These are phyloP conservation scores for Arthroderma sp. DNA, from an alignment of 2,329 filamentous ascomycete genomes.

Conservation along the genomic window DNA sequence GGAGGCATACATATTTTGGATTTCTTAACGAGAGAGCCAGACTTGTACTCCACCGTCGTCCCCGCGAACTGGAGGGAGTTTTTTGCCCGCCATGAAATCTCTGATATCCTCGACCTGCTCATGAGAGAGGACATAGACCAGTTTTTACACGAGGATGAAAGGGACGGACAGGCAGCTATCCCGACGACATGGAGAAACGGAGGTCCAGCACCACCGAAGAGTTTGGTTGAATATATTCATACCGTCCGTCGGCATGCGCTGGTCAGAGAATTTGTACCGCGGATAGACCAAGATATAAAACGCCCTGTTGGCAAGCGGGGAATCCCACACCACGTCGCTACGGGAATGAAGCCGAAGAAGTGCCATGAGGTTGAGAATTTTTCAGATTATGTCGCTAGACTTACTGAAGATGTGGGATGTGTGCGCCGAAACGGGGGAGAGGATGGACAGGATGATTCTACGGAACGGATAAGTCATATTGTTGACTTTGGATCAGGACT, in stretches of 20 bases:
- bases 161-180: not conserved
- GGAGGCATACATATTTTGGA: slow-evolving; percentile 95
- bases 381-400: slow-evolving; percentile 64
- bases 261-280: slow-evolving; percentile 43
- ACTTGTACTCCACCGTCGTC: slow-evolving; percentile 65
- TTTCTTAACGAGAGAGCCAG: slow-evolving; percentile 77
- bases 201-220: slow-evolving; percentile 34
- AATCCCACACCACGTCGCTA: slow-evolving; percentile 57
- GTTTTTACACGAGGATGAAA: slow-evolving; percentile 16
- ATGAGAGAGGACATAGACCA: slow-evolving; percentile 59
- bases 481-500: slow-evolving; percentile 95
- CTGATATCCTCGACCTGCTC: slow-evolving; percentile 66
- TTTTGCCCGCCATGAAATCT: slow-evolving; percentile 56
- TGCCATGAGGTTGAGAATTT: slow-evolving; percentile 87
- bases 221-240: slow-evolving; percentile 58
- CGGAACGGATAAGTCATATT: slow-evolving; percentile 57
- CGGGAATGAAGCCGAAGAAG: slow-evolving; percentile 96
- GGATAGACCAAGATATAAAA: slow-evolving; percentile 14
- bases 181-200: slow-evolving; percentile 28
- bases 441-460: not conserved
- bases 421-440: slow-evolving; percentile 21
- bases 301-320: slow-evolving; percentile 35
- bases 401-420: slow-evolving; percentile 44
- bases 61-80: slow-evolving; percentile 71
- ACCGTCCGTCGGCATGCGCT: slow-evolving; percentile 59